Evolutionary conservation across 2,329 filamentous ascomycete genomes (phyloP), one percentile per base, ranked within the genome.

Genomic region (Trichoderma atroviride): DNA sequence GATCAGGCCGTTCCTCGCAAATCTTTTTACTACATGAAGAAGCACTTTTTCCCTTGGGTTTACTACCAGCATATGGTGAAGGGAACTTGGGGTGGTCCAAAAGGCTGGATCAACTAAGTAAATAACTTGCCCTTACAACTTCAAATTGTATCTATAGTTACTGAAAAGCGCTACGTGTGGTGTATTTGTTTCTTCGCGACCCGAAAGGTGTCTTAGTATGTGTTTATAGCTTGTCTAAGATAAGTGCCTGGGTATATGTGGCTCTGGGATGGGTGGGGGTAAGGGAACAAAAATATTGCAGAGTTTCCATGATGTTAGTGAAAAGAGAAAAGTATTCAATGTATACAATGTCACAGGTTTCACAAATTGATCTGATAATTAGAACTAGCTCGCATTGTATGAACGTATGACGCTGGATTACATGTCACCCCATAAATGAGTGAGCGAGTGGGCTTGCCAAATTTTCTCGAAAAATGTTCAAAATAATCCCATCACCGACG

Each of bases 21-120:
- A 4, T 79, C 84, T 0, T 90, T 90, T 74, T 90, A 88, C 72
- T 80, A 89, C 73, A 73, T 90, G 56, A 90, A 90, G 81, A 90
- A 88, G 79, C 84, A 89, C 74, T 90, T 90, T 74, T 90, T 90
- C 78, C 88, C 88, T 0, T 90, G 88, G 88, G 88, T 90, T 3
- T 90, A 90, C 77, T 84, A 82, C 65, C 83, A 86, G 47, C 83
- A 82, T 47, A 85, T 89, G 83, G 83, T 90, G 7, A 89, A 87
- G 78, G 88, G 88, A 6, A 86, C 81, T 9, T 90, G 88, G 88
- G 87, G 81, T 27, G 88, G 88, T 6, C 86, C 87, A 0, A 87
- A 85, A 75, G 87, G 87, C 0, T 88, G 79, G 79, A 72, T 71
- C 27, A 73, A 72, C 33, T 68, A 33, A 50, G 10, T 2, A 50